phyloP scores from a whole-genome alignment of 805 yeast genomes.

The Kodamaea nitidulidarum region DNA sequence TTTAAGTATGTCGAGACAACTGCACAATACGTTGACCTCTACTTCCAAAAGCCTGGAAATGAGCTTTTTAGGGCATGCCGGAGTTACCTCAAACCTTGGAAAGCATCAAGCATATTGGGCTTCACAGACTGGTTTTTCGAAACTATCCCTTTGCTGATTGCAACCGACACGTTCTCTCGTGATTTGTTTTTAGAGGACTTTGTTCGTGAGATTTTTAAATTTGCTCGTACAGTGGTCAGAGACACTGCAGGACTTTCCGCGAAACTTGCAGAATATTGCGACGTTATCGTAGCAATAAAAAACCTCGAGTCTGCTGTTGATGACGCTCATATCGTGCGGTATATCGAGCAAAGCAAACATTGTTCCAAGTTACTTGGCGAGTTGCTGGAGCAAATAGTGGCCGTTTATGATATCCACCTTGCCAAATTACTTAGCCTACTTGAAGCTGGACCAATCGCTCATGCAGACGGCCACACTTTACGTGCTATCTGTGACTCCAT shows the following conservation, averaged over 20 bases:
- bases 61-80: constrained; percentile 14
- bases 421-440: background rate
- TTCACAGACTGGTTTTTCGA: constrained; percentile 30
- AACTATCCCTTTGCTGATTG: background rate
- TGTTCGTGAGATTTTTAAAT: background rate
- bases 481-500: constrained; percentile 22
- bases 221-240: background rate
- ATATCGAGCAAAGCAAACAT: constrained; percentile 9
- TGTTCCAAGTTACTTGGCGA: constrained; percentile 7
- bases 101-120: constrained; percentile 25
- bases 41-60: constrained; percentile 16
- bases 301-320: constrained; percentile 4
- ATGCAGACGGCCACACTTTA: background rate
- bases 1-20: constrained; percentile 35
- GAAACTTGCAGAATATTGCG: constrained; percentile 1
- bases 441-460: background rate
- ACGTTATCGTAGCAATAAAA: constrained; percentile 1
- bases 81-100: constrained; percentile 22
- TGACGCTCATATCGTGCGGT: constrained; percentile 10
- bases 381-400: constrained; percentile 7
- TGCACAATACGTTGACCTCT: constrained; percentile 20
- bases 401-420: constrained; percentile 10
- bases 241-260: background rate
- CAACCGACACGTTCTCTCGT: background rate
- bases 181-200: background rate